Base-by-base conservation (phyloP, 768 basidiomycete genomes). In the Sutorius australiensis region DNA sequence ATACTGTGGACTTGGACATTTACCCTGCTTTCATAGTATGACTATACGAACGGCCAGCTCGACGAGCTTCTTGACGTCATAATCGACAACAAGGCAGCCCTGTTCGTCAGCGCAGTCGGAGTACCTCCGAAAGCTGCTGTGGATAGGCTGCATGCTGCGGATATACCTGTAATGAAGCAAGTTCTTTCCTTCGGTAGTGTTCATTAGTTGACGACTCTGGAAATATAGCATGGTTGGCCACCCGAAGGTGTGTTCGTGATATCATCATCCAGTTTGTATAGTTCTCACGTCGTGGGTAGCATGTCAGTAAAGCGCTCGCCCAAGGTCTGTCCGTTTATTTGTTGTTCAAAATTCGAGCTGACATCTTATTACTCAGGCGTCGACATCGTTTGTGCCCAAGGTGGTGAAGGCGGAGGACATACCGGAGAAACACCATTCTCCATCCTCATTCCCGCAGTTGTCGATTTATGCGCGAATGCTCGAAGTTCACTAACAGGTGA, bases 381-480 rank as follows among this genome's bases (percentile, higher is more conserved):
- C 14, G 92, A 95, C 60, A 82, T 94, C 55, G 92, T 95, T 43
- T 91, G 92, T 64, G 91, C 89, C 1, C 90, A 90, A 67, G 88
- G 87, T 32, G 89, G 89, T 16, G 91, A 92, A 69, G 92, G 90
- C 17, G 91, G 92, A 27, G 92, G 91, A 12, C 92, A 93, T 72
- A 92, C 92, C 1, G 89, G 92, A 37, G 86, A 90, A 49, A 89
- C 80, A 11, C 79, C 88, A 1, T 89, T 89, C 66, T 88, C 87
- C 11, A 79, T 93, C 56, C 80, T 94, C 30, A 87, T 92, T 46
- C 92, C 91, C 9, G 82, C 86, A 0, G 82, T 84, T 47, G 89
- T 92, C 42, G 92, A 93, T 67, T 64, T 86, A n/a, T 89, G 86
- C 71, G 82, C 79, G 63, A 71, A 75, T 57, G 73, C 75, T 38